Base-by-base conservation (phyloP, 176 grass and related monocot genomes). In the Aechmea fasciata region DNA sequence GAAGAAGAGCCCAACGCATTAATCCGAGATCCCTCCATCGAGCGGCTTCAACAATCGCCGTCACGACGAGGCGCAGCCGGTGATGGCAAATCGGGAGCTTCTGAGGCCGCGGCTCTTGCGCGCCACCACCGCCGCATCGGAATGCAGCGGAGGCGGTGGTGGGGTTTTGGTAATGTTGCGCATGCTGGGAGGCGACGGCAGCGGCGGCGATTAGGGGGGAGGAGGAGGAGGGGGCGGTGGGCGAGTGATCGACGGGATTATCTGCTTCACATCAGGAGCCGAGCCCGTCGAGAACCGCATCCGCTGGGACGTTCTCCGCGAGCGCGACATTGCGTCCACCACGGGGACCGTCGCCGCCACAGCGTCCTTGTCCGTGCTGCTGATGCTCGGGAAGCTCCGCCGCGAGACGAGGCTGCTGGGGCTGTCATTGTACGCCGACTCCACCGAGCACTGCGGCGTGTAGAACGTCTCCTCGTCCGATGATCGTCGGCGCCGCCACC, bases 41-140 rank as follows among this genome's bases (percentile, higher is more conserved):
- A 99, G 67, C 17, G 94, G 94, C 75, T 99, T 93, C 69, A 99
- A 65, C 63, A 99, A 28, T 28, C 87, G 79, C 55, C 94, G 84
- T 55, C 94, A 81, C 13, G 86, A 82, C 49, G 79, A 71, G 86
- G 74, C 41, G 51, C 75, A 66, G 76, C 2, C 2, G 28, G 28
- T 29, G 3, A 29, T 29, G 28, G 28, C 28, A 0, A 29, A 29
- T 29, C 74, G 13, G 77, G 18, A 13, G 51, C 59, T 72, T 84
- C 75, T 0, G 9, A 7, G 68, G 63, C 68, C 83, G 57, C 5
- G 73, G 63, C 3, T 26, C 64, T 63, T 87, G 13, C 24, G 63
- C 20, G 79, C 82, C 11, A 87, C 23, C n/a, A 67, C 53, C 25
- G 77, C n/a, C 67, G 70, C 71, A 63, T 81, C 66, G 12, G 51